Percentiles rank a stretch among this genome's conserved stretches.
These are phyloP conservation scores for Fusarium nodosum DNA, from an alignment of 2,329 filamentous ascomycete genomes.

Conservation along the genomic window DNA sequence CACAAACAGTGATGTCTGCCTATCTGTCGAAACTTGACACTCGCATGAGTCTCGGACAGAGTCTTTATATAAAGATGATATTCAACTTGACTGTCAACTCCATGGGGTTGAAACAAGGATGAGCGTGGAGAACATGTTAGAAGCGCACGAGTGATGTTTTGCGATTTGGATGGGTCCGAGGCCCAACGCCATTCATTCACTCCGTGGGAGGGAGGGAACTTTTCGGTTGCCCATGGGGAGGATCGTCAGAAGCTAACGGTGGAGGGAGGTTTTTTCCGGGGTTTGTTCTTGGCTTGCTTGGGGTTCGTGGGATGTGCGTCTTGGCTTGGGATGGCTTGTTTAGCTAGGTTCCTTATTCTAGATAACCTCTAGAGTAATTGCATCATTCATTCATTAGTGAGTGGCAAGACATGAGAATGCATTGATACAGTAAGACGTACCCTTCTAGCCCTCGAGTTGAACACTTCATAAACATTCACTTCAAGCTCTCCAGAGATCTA, in stretches of 20 bases:
- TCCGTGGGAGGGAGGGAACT: slow-evolving; percentile 8
- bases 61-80: slow-evolving; percentile 40
- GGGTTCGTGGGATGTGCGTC: slow-evolving; percentile 16
- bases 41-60: background rate
- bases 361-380: background rate
- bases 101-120: slow-evolving; percentile 14
- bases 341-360: background rate
- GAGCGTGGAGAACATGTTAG: slow-evolving; percentile 42
- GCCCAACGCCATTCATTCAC: slow-evolving; percentile 42
- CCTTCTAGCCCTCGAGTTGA: background rate
- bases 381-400: background rate
- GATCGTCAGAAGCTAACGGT: slow-evolving; percentile 36
- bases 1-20: slow-evolving; percentile 1
- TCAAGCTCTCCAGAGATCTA: background rate
- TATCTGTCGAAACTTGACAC: slow-evolving; percentile 1
- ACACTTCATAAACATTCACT: background rate
- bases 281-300: slow-evolving; percentile 3
- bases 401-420: background rate
- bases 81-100: background rate
- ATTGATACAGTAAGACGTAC: background rate
- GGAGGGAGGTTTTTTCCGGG: background rate
- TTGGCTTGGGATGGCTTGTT: background rate
- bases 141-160: slow-evolving; percentile 48
- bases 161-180: slow-evolving; percentile 37
- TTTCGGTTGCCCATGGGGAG: slow-evolving; percentile 33